These are phyloP conservation scores for Selenicereus undatus DNA, from an alignment of 148 eudicot genomes.

Conservation along the genomic window DNA sequence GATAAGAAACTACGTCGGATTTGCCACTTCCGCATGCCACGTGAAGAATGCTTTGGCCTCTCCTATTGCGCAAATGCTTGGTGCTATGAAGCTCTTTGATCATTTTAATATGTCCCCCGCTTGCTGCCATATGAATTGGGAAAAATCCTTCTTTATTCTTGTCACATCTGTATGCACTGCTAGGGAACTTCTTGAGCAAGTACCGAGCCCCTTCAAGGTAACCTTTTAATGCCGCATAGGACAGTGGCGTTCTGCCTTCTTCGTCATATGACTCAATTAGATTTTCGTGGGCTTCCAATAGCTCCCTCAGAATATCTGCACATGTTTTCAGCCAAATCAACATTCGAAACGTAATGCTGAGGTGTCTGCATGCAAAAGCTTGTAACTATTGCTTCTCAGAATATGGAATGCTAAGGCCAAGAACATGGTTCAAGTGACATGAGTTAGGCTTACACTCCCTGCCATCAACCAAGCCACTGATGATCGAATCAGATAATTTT, in stretches of 20 bases:
- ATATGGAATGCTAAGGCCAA: no score
- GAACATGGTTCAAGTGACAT: no score
- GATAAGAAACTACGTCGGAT: neutral
- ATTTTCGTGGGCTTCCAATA: neutral
- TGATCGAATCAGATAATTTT: no score
- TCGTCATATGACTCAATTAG: conserved; percentile 3
- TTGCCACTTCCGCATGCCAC: conserved; percentile 21
- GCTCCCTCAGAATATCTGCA: neutral
- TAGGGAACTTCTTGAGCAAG: neutral
- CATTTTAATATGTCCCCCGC: conserved; percentile 13
- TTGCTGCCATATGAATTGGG: conserved; percentile 19
- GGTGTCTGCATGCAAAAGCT: no score
- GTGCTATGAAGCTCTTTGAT: neutral
- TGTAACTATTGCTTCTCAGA: no score
- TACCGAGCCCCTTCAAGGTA: conserved; percentile 4
- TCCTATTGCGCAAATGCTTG: conserved; percentile 8
- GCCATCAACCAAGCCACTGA: no score
- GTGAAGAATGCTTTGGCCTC: conserved; percentile 26
- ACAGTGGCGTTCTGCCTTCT: conserved; percentile 21
- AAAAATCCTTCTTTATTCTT: neutral
- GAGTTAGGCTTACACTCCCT: no score
- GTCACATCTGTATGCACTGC: neutral
- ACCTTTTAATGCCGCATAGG: conserved; percentile 20
- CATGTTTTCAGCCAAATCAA: neutral
- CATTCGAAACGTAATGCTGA: no score